Evolutionary conservation across 1,139 yeast species (phyloP), one percentile per base, ranked within the genome.

Genomic region (Spathaspora jeffriesii): DNA sequence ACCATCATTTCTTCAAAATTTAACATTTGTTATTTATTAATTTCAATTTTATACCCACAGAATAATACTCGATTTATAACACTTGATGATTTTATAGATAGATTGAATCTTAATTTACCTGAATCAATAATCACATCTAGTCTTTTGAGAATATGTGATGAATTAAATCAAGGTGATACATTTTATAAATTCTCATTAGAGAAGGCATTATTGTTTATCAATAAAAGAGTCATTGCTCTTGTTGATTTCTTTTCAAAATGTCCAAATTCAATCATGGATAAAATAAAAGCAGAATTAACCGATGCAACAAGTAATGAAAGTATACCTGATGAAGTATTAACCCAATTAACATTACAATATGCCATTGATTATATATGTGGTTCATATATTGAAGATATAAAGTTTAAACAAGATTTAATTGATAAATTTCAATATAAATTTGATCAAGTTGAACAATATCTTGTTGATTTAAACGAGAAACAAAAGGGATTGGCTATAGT

Each of bases 71-170:
- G 82, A 30, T 73, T 68, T 52, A 67, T 76, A 25, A 67, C 79
- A 0, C 54, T 69, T 14, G 84, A 81, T 32, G 85, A 82, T 54
- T 55, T 81, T 4, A 54, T 70, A 15, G 88, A 83, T 53, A 60
- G 63, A 15, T 53, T 79, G 55, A 53, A 54, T 2, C 56, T 54
- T 11, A 49, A 52, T 10, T 41, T 78, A 11, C 66, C 73, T 0
- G 59, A 60, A 34, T 43, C 36, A 1, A 21, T 60, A 7, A 53
- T 73, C 7, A 49, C 53, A 22, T 40, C 43, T 0, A 56, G 67
- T 2, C 53, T 83, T 31, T 55, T 52, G 1, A 46, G 50, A 6
- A 64, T 82, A 2, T 75, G 82, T 51, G 85, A 81, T 14, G 56
- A 57, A 0, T 63, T 81, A 2, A 66, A 60, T 21, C 84, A 81